Evolutionary conservation across 2,329 filamentous ascomycete species (phyloP).

Genomic region (Alternaria ethzedia): DNA sequence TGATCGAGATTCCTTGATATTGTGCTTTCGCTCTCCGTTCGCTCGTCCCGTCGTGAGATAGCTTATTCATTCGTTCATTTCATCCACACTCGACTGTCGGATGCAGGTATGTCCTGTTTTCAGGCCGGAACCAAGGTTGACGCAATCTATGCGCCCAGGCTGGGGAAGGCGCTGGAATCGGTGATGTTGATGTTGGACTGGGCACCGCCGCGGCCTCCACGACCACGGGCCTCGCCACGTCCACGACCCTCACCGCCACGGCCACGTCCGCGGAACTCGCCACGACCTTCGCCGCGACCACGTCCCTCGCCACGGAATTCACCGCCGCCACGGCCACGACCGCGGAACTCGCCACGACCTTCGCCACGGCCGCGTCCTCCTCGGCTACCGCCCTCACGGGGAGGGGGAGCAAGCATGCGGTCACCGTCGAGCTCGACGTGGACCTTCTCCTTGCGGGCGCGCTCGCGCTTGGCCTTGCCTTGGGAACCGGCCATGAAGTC

Average conservation of each 20-base stretch:
- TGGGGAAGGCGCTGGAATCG: conserved; percentile 61
- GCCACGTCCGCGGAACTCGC: conserved; percentile 55
- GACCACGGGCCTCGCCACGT: conserved; percentile 56
- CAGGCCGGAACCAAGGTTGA: conserved; percentile 26
- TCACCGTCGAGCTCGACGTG: conserved; percentile 83
- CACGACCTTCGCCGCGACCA: conserved; percentile 57
- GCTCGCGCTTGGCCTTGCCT: conserved; percentile 82
- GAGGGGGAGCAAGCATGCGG: conserved; percentile 64
- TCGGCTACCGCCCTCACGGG: conserved; percentile 53
- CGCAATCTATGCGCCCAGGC: conserved; percentile 54
- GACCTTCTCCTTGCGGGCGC: conserved; percentile 91
- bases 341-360: conserved; percentile 61
- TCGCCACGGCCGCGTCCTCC: conserved; percentile 56
- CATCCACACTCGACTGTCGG: conserved; percentile 13
- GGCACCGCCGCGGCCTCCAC: conserved; percentile 54
- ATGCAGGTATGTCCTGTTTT: conserved; percentile 18
- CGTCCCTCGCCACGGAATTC: conserved; percentile 51
- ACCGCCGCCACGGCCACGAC: conserved; percentile 59
- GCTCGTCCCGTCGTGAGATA: conserved; percentile 24
- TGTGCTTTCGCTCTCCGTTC: conserved; percentile 10
- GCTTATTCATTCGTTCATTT: conserved; percentile 29
- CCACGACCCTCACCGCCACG: conserved; percentile 54
- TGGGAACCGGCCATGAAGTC: conserved; percentile 74
- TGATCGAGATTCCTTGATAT: conserved; percentile 16
- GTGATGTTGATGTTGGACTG: conserved; percentile 55